Base-by-base conservation (phyloP, 192 early-diverging fungal species). In the Chytriomyces sp. region DNA sequence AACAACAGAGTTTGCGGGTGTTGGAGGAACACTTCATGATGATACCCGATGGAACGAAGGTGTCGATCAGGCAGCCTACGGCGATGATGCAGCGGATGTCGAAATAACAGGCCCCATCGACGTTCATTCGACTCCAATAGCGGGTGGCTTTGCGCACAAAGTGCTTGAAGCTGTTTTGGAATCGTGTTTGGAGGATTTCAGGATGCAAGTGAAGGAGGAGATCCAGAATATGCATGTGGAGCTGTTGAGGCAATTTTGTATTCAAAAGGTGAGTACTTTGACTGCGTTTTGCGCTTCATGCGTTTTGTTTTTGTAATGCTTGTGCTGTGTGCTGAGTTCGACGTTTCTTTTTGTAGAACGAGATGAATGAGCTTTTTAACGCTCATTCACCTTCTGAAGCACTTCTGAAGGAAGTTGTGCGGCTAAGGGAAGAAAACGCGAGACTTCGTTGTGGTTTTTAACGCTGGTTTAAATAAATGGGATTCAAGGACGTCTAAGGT, bases 151-250 rank as follows among this genome's bases (percentile, higher is more conserved):
- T 63, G 70, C 82, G 45, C 80, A 82, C 65, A 80, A 90, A 71
- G 63, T 91, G 3, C 80, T 92, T 28, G 82, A 89, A 73, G 84
- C 81, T 43, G 86, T 89, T 1, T 72, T 92, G n/a, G 86, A 91
- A 6, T 85, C 88, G 9, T 89, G 89, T 64, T 50, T 92, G 66
- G 81, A 85, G 61, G 89, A 90, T 8, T 89, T 91, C 65, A 74
- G 86, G 10, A 76, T 65, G 46, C 82, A 85, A 61, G 72, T 92
- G 26, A 79, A 85, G 24, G 84, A 81, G 20, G 90, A 91, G 72
- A 85, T 92, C 45, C 89, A 90, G 43, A 90, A 92, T 62, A 89
- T 92, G 89, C 91, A 92, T 78, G 59, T 92, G 48, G 91, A 92
- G 43, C 59, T 92, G 45, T 50, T 92, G 53, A 80, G 88, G 50